These are phyloP conservation scores for Cephalotrichum gorgonifer DNA, from an alignment of 2,329 filamentous ascomycete genomes.

Conservation along the genomic window DNA sequence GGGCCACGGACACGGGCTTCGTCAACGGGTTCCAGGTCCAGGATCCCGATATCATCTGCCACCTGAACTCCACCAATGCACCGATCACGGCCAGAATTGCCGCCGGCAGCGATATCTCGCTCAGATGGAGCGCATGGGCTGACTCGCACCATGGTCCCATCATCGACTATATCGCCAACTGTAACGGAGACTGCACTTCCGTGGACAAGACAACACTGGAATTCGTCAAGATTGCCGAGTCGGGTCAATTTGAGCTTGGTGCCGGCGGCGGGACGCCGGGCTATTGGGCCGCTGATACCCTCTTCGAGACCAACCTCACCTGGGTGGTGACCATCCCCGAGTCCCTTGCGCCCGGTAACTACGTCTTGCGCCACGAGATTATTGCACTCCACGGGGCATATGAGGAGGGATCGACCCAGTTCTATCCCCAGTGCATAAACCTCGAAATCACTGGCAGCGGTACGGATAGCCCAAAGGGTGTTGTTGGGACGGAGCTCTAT, in stretches of 20 bases:
- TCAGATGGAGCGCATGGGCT: constrained; percentile 58
- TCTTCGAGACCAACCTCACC: constrained; percentile 32
- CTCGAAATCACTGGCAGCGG: constrained; percentile 32
- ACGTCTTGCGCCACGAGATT: constrained; percentile 45
- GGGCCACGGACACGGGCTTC: constrained; percentile 28
- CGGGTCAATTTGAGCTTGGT: constrained; percentile 43
- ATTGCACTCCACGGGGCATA: constrained; percentile 42
- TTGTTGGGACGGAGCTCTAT: constrained; percentile 24
- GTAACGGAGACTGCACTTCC: constrained; percentile 37
- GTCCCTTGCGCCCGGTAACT: constrained; percentile 38
- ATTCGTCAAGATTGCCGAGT: constrained; percentile 50
- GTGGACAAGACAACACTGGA: constrained; percentile 40
- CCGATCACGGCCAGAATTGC: constrained; percentile 32
- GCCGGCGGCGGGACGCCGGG: constrained; percentile 29
- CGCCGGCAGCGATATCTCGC: constrained; percentile 47
- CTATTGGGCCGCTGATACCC: constrained; percentile 43
- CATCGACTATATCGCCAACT: constrained; percentile 49
- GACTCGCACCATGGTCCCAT: constrained; percentile 50
- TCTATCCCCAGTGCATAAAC: constrained; percentile 42
- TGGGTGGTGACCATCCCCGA: constrained; percentile 36
- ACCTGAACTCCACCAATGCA: constrained; percentile 29
- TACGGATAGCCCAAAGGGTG: constrained; percentile 12
- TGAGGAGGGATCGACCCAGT: constrained; percentile 28
- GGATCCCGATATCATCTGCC: constrained; percentile 34
- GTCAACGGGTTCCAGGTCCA: constrained; percentile 29